These are phyloP conservation scores for Cyclotella kingstonii DNA, from an alignment of 108 stramenopile genomes.

Conservation along the genomic window DNA sequence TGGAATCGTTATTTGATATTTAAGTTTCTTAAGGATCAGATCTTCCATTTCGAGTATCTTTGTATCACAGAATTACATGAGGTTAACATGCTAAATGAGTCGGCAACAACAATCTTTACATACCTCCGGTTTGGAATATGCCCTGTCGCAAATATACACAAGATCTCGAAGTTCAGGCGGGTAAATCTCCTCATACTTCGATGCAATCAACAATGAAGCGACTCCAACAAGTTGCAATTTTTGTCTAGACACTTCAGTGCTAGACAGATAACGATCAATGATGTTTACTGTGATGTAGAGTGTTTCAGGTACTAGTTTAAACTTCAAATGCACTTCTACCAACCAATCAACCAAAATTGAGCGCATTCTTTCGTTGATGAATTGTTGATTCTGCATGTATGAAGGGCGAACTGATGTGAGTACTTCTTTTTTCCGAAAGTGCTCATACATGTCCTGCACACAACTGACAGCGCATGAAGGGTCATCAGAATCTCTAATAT, in stretches of 20 bases:
- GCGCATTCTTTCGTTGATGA: constrained; percentile 95
- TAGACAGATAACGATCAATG: constrained; percentile 93
- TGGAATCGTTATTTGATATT: constrained; percentile 88
- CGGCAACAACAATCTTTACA: no score
- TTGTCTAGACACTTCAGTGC: constrained; percentile 63
- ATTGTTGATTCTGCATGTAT: constrained; percentile 87
- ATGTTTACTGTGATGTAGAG: constrained; percentile 96
- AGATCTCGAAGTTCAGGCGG: constrained; percentile 95
- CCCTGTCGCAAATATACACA: constrained; percentile 96
- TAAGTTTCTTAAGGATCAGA: constrained; percentile 71
- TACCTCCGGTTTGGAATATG: constrained; percentile 88
- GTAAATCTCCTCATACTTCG: constrained; percentile 99
- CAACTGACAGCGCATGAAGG: constrained; percentile 93
- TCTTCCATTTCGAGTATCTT: constrained; percentile 94
- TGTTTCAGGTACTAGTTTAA: constrained; percentile 96
- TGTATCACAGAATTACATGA: no score
- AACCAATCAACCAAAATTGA: constrained; percentile 98
- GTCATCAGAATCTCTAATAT: constrained; percentile 90
- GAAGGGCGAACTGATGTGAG: constrained; percentile 72
- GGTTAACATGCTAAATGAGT: no score
- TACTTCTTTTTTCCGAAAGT: constrained; percentile 85
- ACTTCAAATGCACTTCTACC: constrained; percentile 98
- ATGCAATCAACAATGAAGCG: constrained; percentile 93
- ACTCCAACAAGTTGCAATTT: constrained; percentile 99
- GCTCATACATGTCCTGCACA: constrained; percentile 94